Evolutionary conservation across 2,329 filamentous ascomycete species (phyloP), one percentile per base, ranked within the genome.

Genomic region (Escovopsis sp.): DNA sequence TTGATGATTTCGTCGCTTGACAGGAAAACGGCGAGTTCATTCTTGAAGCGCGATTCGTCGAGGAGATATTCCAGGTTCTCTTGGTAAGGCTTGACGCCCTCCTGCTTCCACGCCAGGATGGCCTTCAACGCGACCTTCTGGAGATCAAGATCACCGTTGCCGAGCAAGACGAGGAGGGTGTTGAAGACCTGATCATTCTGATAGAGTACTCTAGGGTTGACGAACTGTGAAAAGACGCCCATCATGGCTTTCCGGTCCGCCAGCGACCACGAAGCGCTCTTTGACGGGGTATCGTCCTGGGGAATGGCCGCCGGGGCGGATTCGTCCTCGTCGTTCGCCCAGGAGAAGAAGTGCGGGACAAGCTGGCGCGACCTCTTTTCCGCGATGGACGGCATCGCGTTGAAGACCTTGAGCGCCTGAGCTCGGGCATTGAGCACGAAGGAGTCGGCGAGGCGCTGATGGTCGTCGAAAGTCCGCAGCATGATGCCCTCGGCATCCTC

Each of bases 11-110:
- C 78, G 14, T 84, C 79, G 13, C 81, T 74, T 53, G 86, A 81
- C 41, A 98, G 72, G 48, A 98, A 82, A 5, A 91, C 77, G 1
- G 86, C 81, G n/a, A 98, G 71, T 57, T 96, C 89, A 53, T 96
- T 91, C 54, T 87, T 85, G 63, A 96, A 94, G 39, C 84, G 76
- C 20, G 84, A 79, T 47, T 96, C 91, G 50, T 98, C 91, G 8
- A 96, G 72, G 2, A 98, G 68, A 51, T 86, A 88, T 47, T 86
- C 72, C 20, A 98, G 63, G 50, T 88, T 85, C 50, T 95, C 87
- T 52, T 87, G 77, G 54, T 96, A 94, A 1, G 79, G 71, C 45
- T 72, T 72, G 39, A 98, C 68, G 8, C 72, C 77, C 2, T 80
- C 71, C 44, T 83, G 75, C 58, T 94, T 96, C 89, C 91, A 98